Percentiles rank a stretch among this genome's conserved stretches.
Evolutionary conservation across 2,329 filamentous ascomycete genomes (phyloP).

Genomic region (Neonectria ditissima): DNA sequence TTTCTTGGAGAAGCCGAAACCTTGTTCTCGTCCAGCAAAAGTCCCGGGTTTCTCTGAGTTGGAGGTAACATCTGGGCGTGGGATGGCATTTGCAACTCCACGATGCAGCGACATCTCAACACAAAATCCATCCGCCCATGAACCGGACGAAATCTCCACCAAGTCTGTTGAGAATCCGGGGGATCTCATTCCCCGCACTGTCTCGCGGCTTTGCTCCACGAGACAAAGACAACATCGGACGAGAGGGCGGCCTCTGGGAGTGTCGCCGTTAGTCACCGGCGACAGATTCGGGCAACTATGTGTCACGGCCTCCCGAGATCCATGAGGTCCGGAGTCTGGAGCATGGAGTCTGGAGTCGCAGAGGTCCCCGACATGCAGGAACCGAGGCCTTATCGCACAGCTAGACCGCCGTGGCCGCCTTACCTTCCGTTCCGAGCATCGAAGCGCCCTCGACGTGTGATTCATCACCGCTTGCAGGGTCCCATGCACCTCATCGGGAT

Average conservation of each 20-base stretch:
- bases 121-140: slow-evolving; percentile 1
- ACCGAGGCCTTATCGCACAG: slow-evolving; percentile 20
- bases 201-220: slow-evolving; percentile 20
- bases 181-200: slow-evolving; percentile 26
- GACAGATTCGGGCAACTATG: slow-evolving; percentile 13
- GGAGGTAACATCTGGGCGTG: slow-evolving; percentile 1
- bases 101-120: slow-evolving; percentile 1
- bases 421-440: slow-evolving; percentile 25
- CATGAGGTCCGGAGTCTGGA: neutral
- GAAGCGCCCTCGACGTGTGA: slow-evolving; percentile 16
- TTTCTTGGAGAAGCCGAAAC: neutral
- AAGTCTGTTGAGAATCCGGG: slow-evolving; percentile 19
- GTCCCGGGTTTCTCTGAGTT: slow-evolving; percentile 10
- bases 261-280: slow-evolving; percentile 12
- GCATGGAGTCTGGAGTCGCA: neutral
- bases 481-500: slow-evolving; percentile 25
- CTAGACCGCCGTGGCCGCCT: slow-evolving; percentile 3
- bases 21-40: slow-evolving; percentile 13
- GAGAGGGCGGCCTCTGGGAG: slow-evolving; percentile 8
- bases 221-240: slow-evolving; percentile 13
- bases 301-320: slow-evolving; percentile 4
- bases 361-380: slow-evolving; percentile 23
- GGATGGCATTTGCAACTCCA: neutral
- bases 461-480: slow-evolving; percentile 16
- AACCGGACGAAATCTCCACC: slow-evolving; percentile 18